Conservation (phyloP, 441 rosid species). For the Adansonia madagascariensis region DNA sequence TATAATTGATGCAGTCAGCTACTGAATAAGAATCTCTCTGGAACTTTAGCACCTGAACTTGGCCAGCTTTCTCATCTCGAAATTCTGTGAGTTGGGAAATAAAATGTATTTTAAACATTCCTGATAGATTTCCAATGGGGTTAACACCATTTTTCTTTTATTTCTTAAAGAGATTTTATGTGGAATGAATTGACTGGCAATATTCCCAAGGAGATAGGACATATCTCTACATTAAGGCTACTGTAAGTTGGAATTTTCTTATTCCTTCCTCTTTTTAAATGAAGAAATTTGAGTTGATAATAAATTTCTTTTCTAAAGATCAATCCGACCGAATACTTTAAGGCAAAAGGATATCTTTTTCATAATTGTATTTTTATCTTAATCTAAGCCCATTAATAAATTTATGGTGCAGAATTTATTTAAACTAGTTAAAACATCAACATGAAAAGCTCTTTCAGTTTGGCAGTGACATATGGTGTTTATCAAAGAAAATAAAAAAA, state of each 20-base stretch:
- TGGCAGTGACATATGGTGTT: not conserved
- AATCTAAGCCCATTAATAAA: not conserved
- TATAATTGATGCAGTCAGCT: constrained; percentile 59
- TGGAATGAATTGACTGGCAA: constrained; percentile 82
- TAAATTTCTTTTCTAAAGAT: not conserved
- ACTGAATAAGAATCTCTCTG: constrained; percentile 86
- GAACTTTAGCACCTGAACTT: constrained; percentile 76
- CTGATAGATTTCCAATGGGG: constrained; percentile 23
- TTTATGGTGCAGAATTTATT: constrained; percentile 17
- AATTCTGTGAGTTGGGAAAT: constrained; percentile 64
- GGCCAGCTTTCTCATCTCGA: constrained; percentile 61
- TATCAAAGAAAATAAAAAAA: not conserved
- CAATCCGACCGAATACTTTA: not conserved
- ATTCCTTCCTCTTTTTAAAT: constrained; percentile 10
- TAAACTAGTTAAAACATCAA: not conserved
- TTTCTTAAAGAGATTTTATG: constrained; percentile 73
- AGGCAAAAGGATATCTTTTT: no score
- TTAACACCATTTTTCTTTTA: constrained; percentile 32
- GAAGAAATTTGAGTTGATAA: not conserved
- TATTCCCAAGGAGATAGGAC: constrained; percentile 93
- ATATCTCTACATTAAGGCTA: constrained; percentile 63
- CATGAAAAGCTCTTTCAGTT: constrained; percentile 6
- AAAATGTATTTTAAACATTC: constrained; percentile 13
- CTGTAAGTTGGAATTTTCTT: constrained; percentile 63
- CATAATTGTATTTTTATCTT: not conserved